Evolutionary conservation across 257 asterid genomes (phyloP).

Genomic region (Primulina huaijiensis): DNA sequence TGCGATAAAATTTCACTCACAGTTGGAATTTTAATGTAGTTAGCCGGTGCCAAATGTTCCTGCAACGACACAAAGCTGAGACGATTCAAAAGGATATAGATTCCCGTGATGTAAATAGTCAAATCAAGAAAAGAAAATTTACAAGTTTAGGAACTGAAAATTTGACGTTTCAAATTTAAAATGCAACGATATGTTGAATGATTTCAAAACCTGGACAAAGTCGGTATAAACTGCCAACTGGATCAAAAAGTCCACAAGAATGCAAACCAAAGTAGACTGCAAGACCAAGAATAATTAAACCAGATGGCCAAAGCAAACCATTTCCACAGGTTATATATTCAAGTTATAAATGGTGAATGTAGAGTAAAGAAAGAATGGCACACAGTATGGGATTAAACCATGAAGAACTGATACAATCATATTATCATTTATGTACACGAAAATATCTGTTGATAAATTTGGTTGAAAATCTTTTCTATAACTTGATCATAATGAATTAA

Average conservation of each 20-base stretch:
- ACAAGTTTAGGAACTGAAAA: slow-evolving; percentile 10
- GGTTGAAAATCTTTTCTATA: not conserved
- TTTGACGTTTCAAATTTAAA: not conserved
- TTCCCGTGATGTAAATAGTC: not conserved
- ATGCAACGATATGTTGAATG: slow-evolving; percentile 16
- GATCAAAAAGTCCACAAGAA: slow-evolving; percentile 56
- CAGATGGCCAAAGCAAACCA: slow-evolving; percentile 6
- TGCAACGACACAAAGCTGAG: slow-evolving; percentile 41
- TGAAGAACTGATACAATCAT: not conserved
- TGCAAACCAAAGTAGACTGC: slow-evolving; percentile 72
- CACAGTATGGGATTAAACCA: not conserved
- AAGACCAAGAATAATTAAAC: slow-evolving; percentile 24
- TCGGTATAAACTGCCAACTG: slow-evolving; percentile 59
- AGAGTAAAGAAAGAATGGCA: not conserved
- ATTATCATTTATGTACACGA: not conserved
- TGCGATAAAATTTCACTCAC: slow-evolving; percentile 45
- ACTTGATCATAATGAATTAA: not conserved
- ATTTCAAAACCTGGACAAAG: slow-evolving; percentile 62
- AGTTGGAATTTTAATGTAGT: slow-evolving; percentile 78
- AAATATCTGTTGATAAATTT: too few relatives aligned
- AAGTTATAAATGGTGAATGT: not conserved
- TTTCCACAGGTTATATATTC: not conserved
- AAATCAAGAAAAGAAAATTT: slow-evolving; percentile 4
- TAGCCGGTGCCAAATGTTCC: slow-evolving; percentile 83
- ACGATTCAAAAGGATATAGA: slow-evolving; percentile 19